These are phyloP conservation scores for Penicillium verhagenii DNA, from an alignment of 495 filamentous ascomycete genomes.

Conservation along the genomic window DNA sequence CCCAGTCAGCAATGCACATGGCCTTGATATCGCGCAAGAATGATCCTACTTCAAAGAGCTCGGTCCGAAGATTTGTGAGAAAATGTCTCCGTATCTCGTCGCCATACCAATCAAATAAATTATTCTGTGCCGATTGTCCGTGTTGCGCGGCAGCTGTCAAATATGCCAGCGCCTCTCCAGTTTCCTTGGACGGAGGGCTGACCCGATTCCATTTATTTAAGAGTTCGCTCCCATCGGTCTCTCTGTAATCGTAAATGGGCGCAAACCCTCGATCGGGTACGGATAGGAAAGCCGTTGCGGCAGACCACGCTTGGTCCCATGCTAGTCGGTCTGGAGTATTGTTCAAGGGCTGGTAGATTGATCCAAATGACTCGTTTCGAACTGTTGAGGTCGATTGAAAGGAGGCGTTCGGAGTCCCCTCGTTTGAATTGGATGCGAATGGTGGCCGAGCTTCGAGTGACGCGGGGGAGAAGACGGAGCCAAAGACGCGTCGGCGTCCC, in stretches of 20 bases:
- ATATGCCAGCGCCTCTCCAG: conserved; percentile 38
- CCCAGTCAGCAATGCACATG: conserved; percentile 3
- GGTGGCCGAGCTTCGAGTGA: conserved; percentile 29
- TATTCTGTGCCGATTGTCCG: conserved; percentile 4
- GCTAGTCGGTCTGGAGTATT: conserved; percentile 50
- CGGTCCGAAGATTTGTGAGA: conserved; percentile 38
- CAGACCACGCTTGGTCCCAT: conserved; percentile 69
- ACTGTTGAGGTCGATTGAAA: conserved; percentile 23
- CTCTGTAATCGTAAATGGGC: conserved; percentile 19
- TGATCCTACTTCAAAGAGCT: conserved; percentile 37
- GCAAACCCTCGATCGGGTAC: conserved; percentile 47
- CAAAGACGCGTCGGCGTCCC: conserved; percentile 46
- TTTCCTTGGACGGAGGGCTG: conserved; percentile 32
- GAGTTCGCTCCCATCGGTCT: conserved; percentile 28
- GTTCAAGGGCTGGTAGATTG: conserved; percentile 4
- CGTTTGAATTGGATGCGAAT: conserved; percentile 6
- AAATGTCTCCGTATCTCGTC: conserved; percentile 54
- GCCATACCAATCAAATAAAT: conserved; percentile 52
- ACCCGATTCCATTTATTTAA: conserved; percentile 33
- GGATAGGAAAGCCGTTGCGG: conserved; percentile 60
- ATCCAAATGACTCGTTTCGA: conserved; percentile 15
- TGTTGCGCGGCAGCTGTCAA: conserved; percentile 29
- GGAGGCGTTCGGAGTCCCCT: conserved; percentile 17
- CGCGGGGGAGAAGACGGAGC: conserved; percentile 52
- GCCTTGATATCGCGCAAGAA: neutral